Base-by-base conservation (phyloP, 1,139 yeast species). In the Geotrichum aggregatum region DNA sequence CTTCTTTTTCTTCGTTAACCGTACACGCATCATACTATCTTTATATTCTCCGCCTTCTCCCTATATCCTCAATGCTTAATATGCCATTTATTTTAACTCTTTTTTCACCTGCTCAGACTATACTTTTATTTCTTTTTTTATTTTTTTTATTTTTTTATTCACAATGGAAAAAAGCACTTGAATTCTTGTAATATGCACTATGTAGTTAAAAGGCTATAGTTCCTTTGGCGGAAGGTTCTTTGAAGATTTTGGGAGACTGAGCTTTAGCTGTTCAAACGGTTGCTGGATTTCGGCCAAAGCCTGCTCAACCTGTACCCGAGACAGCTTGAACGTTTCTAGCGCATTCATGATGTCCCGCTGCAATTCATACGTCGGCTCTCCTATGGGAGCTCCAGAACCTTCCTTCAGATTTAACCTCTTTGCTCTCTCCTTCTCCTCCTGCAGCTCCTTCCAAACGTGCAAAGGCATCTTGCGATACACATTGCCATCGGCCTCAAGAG, bases 401-500 rank as follows among this genome's bases (percentile, higher is more conserved):
- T 44, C 18, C 21, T 40, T 11, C n/a, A 11, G 13, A 10, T 3
- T 22, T 46, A n/a, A n/a, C n/a, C n/a, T 8, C 28, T 8, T 5
- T 24, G 5, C 28, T 24, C 28, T 5, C 8, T 24, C 28, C 28
- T 24, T 24, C 8, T 24, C 28, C 8, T 24, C 8, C 8, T 24
- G 7, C 8, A 24, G 28, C 28, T n/a, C n/a, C n/a, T n/a, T n/a
- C n/a, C 28, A 24, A 5, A 31, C 42, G 28, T 28, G 39, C 19
- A 18, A 18, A 6, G 46, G 48, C 13, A 28, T 33, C 26, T 48
- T 48, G 18, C 11, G 28, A n/a, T 38, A 31, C 28, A 26, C 22
- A 13, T 44, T 49, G 11, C 21, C 43, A 13, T 36, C 44, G 13
- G 3, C 28, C 34, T 45, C 34, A 1, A 52, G 14, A 5, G 22